Evolutionary conservation across 1,284 basidiomycete genomes (phyloP), one percentile per base, ranked within the genome.

Genomic region (Golubevia sp.): DNA sequence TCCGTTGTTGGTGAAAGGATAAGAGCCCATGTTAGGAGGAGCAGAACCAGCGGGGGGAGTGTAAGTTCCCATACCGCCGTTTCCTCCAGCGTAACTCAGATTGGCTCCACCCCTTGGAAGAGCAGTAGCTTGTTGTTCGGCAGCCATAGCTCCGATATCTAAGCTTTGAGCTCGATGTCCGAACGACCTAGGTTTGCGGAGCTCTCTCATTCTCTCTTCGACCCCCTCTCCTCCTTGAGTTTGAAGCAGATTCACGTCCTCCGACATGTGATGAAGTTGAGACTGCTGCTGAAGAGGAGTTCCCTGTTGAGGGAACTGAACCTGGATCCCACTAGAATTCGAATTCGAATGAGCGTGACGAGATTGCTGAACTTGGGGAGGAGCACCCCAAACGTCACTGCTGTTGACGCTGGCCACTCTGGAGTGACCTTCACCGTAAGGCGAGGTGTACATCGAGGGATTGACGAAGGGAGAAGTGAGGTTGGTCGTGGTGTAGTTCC

Each of bases 361-460:
- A n/a, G 69, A 34, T 48, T 48, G 21, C 24, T 59, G 61, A 21
- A 55, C 21, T 54, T 15, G 23, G 20, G 26, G 64, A 7, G 76
- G 78, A 15, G 73, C 68, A 8, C 76, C 78, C 78, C 78, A 81
- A 1, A 81, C 77, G 27, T 79, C 75, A 55, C 74, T 76, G 59
- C 67, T 72, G 56, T 76, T 62, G 20, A 71, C 63, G 49, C 69
- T 62, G 49, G 68, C 68, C 49, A 27, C 34, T 34, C 30, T 56
- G 13, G 60, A 24, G 23, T 44, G 38, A 44, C 38, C 38, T 18
- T 76, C 63, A 59, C 70, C 62, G 62, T 70, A 77, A 48, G 77
- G 72, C 62, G 76, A 74, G 24, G 79, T 62, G 55, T 81, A 81
- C 44, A 81, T 71, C 8, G 74, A 66, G 38, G 79, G 77, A 2